Percentiles rank a stretch among this genome's conserved stretches.
Evolutionary conservation across 73 alveolate genomes (phyloP).

Genomic region (Paramecium biaurelia): DNA sequence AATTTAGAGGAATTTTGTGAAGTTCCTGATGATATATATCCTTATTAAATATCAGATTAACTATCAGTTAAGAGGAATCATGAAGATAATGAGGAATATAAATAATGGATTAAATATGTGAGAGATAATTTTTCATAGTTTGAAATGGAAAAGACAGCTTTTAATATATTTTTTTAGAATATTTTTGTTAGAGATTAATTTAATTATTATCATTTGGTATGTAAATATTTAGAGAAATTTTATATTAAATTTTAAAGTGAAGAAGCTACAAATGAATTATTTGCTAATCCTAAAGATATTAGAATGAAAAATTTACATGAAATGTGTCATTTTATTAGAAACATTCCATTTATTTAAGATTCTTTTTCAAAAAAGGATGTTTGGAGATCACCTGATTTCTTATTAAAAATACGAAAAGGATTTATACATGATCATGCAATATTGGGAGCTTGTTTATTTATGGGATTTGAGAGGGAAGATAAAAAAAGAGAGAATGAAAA

Average conservation of each 20-base stretch:
- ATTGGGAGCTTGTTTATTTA: conserved; percentile 62
- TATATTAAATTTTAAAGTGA: conserved; percentile 23
- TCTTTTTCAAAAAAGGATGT: conserved; percentile 60
- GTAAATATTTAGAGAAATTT: conserved; percentile 54
- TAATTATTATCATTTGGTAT: conserved; percentile 53
- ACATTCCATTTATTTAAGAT: conserved; percentile 61
- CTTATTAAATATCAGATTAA: conserved; percentile 45
- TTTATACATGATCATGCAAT: conserved; percentile 69
- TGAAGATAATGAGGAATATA: conserved; percentile 21
- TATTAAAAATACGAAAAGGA: conserved; percentile 62
- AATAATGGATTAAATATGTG: conserved; percentile 34
- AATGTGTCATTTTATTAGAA: conserved; percentile 63
- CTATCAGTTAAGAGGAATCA: neutral
- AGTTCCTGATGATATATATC: conserved; percentile 44
- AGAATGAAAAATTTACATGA: conserved; percentile 57
- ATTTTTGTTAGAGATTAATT: conserved; percentile 59
- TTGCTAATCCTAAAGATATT: conserved; percentile 50
- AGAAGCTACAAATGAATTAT: conserved; percentile 47
- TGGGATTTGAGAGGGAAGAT: conserved; percentile 50
- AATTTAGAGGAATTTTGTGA: conserved; percentile 59
- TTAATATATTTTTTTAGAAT: conserved; percentile 51
- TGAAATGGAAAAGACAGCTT: conserved; percentile 51
- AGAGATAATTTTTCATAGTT: conserved; percentile 43
- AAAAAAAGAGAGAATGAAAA: conserved; percentile 9
- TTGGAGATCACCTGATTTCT: conserved; percentile 71